These are phyloP conservation scores for Nemania serpens DNA, from an alignment of 2,329 filamentous ascomycete genomes.

Conservation along the genomic window DNA sequence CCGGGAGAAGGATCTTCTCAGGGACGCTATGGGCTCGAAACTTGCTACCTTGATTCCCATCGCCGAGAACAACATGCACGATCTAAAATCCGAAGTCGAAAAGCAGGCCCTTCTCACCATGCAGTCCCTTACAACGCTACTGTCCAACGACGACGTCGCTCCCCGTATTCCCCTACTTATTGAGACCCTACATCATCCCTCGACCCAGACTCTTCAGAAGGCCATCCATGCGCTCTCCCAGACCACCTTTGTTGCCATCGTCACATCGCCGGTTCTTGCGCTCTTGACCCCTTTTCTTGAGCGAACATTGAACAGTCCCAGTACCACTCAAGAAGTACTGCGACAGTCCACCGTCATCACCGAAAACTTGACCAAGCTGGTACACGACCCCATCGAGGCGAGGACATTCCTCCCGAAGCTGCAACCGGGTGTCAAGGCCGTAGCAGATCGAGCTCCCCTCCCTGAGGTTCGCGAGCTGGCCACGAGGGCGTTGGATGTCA, in stretches of 20 bases:
- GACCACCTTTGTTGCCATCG: constrained; percentile 97
- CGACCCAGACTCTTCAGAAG: constrained; percentile 85
- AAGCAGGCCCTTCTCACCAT: constrained; percentile 94
- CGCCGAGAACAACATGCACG: constrained; percentile 93
- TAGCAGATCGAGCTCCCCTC: constrained; percentile 84
- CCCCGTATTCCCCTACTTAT: constrained; percentile 90
- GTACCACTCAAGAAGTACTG: constrained; percentile 89
- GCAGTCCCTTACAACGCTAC: constrained; percentile 83
- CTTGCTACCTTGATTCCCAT: constrained; percentile 87
- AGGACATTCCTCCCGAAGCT: constrained; percentile 94
- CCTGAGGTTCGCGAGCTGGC: constrained; percentile 94
- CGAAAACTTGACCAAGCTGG: constrained; percentile 97
- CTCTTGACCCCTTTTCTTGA: constrained; percentile 94
- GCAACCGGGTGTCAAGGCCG: constrained; percentile 88
- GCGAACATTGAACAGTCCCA: constrained; percentile 88
- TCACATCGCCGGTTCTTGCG: constrained; percentile 93
- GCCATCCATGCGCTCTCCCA: constrained; percentile 95
- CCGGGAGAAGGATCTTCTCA: constrained; percentile 82
- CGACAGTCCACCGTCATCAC: constrained; percentile 95
- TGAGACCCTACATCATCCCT: constrained; percentile 94
- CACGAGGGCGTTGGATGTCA: constrained; percentile 78
- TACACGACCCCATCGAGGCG: constrained; percentile 93
- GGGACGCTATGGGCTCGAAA: constrained; percentile 87
- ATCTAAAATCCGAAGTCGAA: constrained; percentile 84
- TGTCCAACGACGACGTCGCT: constrained; percentile 96